Percentiles rank a stretch among this genome's conserved stretches.
phyloP scores from a whole-genome alignment of 306 rosid species.

The Cucumis hystrix region DNA sequence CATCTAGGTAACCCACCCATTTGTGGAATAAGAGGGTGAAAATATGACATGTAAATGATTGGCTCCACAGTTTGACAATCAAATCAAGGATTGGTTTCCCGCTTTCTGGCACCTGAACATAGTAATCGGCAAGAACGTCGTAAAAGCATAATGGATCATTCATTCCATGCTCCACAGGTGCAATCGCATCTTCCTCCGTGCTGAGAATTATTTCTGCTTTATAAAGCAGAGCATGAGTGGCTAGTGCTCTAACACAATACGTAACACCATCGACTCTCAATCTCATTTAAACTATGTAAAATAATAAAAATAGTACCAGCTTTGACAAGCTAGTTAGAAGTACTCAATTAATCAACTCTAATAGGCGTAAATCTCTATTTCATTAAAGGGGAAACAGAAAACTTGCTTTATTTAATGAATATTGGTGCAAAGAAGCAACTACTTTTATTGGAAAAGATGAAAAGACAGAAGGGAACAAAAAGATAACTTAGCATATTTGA shows the following conservation, averaged over 20 bases:
- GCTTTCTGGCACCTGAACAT: conserved; percentile 56
- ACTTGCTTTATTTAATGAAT: not conserved
- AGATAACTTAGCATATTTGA: not conserved
- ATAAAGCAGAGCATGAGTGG: conserved; percentile 8
- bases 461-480: no score
- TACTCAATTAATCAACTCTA: not conserved
- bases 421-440: not conserved
- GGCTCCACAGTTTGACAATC: conserved; percentile 96
- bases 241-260: not conserved
- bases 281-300: not conserved
- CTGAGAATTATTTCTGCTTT: conserved; percentile 56
- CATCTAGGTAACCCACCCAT: conserved; percentile 54
- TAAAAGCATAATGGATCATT: conserved; percentile 57
- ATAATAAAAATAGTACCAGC: not conserved
- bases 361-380: not conserved
- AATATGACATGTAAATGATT: conserved; percentile 87
- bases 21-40: conserved; percentile 87
- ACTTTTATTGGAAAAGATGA: no score
- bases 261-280: not conserved
- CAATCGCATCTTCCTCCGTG: conserved; percentile 63
- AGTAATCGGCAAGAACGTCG: conserved; percentile 89
- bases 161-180: conserved; percentile 33
- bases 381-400: not conserved
- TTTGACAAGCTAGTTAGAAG: not conserved
- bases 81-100: conserved; percentile 78